Evolutionary conservation across 75 land plant genomes (phyloP).

Genomic region (Pinus tabuliformis): DNA sequence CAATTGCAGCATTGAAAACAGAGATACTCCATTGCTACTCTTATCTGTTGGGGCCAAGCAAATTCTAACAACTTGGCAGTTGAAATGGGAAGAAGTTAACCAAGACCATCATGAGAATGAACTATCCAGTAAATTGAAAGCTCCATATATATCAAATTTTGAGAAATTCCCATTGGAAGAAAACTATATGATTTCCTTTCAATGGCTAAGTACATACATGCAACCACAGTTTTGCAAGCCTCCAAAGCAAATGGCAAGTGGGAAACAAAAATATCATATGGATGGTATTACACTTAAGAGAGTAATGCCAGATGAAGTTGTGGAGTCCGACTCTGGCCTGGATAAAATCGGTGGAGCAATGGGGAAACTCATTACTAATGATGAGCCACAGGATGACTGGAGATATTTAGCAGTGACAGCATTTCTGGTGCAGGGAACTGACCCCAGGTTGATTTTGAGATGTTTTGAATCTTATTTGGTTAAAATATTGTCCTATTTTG

Average conservation of each 20-base stretch:
- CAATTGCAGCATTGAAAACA: background rate
- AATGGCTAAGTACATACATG: slow-evolving; percentile 76
- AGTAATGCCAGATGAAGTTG: background rate
- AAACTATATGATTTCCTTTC: slow-evolving; percentile 35
- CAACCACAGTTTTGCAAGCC: slow-evolving; percentile 33
- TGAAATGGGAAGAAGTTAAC: slow-evolving; percentile 31
- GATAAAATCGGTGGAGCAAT: background rate
- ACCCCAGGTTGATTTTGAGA: slow-evolving; percentile 42
- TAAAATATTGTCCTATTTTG: background rate
- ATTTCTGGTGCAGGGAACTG: slow-evolving; percentile 49
- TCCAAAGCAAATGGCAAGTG: background rate
- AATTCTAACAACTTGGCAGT: slow-evolving; percentile 82
- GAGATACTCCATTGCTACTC: slow-evolving; percentile 39
- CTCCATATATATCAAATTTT: slow-evolving; percentile 4
- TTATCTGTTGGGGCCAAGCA: slow-evolving; percentile 96
- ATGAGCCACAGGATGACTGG: slow-evolving; percentile 70
- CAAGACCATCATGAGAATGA: slow-evolving; percentile 3
- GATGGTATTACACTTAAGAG: background rate
- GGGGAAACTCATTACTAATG: slow-evolving; percentile 3
- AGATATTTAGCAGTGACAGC: slow-evolving; percentile 92
- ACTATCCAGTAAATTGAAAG: background rate
- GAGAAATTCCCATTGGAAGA: slow-evolving; percentile 1
- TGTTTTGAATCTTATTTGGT: background rate
- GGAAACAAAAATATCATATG: background rate
- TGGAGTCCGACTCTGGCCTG: background rate